These are phyloP conservation scores for Lasiosphaeria ovina DNA, from an alignment of 495 filamentous ascomycete species.

Conservation along the genomic window DNA sequence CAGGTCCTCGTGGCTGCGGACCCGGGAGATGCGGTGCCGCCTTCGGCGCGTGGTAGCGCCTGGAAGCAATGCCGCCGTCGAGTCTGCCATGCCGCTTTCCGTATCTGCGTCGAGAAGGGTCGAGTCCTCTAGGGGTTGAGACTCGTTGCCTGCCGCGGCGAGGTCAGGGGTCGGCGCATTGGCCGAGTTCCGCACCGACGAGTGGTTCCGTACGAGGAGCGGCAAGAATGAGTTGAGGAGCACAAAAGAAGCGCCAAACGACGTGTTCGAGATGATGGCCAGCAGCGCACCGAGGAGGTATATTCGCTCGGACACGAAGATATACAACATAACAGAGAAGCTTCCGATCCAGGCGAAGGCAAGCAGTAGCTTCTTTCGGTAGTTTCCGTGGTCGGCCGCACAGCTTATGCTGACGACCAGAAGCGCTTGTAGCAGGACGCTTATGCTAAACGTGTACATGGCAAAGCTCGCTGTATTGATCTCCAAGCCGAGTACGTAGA, in stretches of 20 bases:
- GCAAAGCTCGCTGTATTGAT: slow-evolving; percentile 97
- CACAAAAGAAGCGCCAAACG: slow-evolving; percentile 83
- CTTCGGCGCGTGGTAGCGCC: slow-evolving; percentile 27
- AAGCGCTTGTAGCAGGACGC: slow-evolving; percentile 82
- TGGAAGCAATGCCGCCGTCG: slow-evolving; percentile 46
- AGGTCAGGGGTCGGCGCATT: slow-evolving; percentile 13
- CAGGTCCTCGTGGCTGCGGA: slow-evolving; percentile 39
- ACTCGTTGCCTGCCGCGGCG: slow-evolving; percentile 17
- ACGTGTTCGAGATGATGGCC: slow-evolving; percentile 87
- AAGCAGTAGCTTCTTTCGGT: slow-evolving; percentile 83
- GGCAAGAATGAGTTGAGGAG: slow-evolving; percentile 82
- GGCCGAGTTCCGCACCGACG: slow-evolving; percentile 43
- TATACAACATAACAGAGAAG: slow-evolving; percentile 81
- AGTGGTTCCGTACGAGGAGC: slow-evolving; percentile 75
- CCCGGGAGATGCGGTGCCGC: slow-evolving; percentile 32
- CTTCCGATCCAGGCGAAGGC: slow-evolving; percentile 80
- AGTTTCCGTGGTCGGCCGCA: slow-evolving; percentile 92
- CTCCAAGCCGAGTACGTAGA: slow-evolving; percentile 76
- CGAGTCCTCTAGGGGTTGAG: slow-evolving; percentile 19
- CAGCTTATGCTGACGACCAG: slow-evolving; percentile 94
- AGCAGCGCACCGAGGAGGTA: slow-evolving; percentile 80
- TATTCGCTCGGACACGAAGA: slow-evolving; percentile 67
- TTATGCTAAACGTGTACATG: slow-evolving; percentile 95
- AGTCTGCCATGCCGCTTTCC: slow-evolving; percentile 32
- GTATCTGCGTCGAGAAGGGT: slow-evolving; percentile 13